Conservation (phyloP, 805 yeast species). For the Ogataea zsoltii region DNA sequence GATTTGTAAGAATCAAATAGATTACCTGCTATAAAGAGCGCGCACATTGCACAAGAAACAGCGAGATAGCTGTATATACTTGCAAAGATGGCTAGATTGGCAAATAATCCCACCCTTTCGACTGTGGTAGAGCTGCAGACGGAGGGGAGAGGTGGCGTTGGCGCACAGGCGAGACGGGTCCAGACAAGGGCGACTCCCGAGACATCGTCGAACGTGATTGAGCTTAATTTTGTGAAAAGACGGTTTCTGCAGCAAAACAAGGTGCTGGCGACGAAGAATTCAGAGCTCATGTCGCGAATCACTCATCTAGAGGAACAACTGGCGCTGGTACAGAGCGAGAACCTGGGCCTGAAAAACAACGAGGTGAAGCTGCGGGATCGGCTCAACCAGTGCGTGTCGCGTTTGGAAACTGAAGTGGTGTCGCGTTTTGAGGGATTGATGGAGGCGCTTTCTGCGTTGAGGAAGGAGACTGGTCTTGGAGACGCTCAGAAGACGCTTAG, state of each 20-base stretch:
- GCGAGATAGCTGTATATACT: not conserved
- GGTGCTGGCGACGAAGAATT: conserved; percentile 60
- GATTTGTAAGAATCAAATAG: not conserved
- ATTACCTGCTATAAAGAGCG: not conserved
- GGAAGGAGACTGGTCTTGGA: conserved; percentile 12
- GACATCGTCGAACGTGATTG: conserved; percentile 13
- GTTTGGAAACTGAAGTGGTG: conserved; percentile 14
- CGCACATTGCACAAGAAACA: conserved; percentile 1
- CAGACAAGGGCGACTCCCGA: conserved; percentile 12
- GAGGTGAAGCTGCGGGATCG: conserved; percentile 19
- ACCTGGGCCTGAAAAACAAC: conserved; percentile 27
- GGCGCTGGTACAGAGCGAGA: conserved; percentile 25
- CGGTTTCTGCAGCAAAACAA: conserved; percentile 49
- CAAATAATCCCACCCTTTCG: conserved; percentile 18
- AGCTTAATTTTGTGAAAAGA: conserved; percentile 20
- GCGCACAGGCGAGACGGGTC: not conserved
- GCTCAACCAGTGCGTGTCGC: conserved; percentile 7
- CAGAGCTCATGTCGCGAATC: conserved; percentile 50
- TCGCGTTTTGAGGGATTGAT: conserved; percentile 15
- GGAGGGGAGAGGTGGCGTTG: not conserved
- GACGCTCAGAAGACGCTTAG: not conserved
- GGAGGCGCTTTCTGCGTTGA: conserved; percentile 11
- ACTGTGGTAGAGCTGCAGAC: conserved; percentile 5
- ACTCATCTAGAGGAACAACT: conserved; percentile 53
- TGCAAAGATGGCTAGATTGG: conserved; percentile 25